phyloP scores from a whole-genome alignment of 208 protist genomes.

The Wallacemonas sp. region DNA sequence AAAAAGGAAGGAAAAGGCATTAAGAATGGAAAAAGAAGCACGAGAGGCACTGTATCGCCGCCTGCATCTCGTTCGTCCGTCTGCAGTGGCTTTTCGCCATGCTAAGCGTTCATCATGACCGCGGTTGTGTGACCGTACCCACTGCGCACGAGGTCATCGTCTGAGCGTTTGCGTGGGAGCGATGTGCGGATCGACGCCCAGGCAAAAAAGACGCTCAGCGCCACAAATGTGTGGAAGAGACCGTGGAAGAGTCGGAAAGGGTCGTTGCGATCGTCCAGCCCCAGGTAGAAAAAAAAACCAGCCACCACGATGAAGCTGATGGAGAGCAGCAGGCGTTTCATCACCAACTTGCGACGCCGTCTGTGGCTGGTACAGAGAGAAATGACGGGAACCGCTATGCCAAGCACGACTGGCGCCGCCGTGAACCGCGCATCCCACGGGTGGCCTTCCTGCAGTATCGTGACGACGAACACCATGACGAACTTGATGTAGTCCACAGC shows the following conservation, averaged over 20 bases:
- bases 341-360: constrained; percentile 7
- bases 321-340: constrained; percentile 14
- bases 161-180: constrained; percentile 5
- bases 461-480: constrained; percentile 18
- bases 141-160: background rate
- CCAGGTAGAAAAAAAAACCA: constrained; percentile 19
- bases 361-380: constrained; percentile 15
- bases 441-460: constrained; percentile 29
- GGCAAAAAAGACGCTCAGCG: constrained; percentile 10
- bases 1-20: background rate
- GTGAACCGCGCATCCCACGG: constrained; percentile 34
- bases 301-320: constrained; percentile 1
- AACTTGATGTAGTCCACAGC: constrained; percentile 25
- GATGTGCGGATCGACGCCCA: constrained; percentile 13
- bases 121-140: constrained; percentile 4
- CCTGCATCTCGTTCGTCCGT: background rate
- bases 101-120: constrained; percentile 5
- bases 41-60: too few species aligned
- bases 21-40: background rate
- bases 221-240: constrained; percentile 26
- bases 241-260: constrained; percentile 28
- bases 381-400: constrained; percentile 11
- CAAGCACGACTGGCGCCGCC: constrained; percentile 18
- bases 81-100: background rate
- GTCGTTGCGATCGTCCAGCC: constrained; percentile 26